phyloP scores from a whole-genome alignment of 208 protist species.

The Acanthamoeba royreba region DNA sequence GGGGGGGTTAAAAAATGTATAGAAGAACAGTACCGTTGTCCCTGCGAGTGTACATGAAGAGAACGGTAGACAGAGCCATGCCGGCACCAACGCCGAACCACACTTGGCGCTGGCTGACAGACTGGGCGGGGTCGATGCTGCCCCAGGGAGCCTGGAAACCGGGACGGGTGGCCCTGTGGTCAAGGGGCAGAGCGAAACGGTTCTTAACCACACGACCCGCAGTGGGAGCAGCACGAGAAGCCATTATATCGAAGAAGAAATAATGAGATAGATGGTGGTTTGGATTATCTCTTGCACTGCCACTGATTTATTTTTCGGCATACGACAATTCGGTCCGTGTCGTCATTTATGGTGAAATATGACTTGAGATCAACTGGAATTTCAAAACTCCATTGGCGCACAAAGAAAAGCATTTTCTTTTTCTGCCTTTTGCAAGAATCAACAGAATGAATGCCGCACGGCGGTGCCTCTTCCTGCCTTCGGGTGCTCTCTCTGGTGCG shows the following conservation, averaged over 20 bases:
- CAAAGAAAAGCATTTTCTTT: too few relatives aligned
- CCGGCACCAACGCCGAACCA: not conserved
- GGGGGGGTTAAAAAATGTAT: not conserved
- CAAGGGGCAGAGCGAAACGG: not conserved
- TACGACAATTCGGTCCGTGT: too few relatives aligned
- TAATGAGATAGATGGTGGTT: too few relatives aligned
- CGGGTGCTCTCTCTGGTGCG: too few relatives aligned
- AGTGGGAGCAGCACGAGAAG: not conserved
- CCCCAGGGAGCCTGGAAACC: not conserved
- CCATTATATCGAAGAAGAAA: not conserved
- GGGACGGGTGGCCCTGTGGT: not conserved
- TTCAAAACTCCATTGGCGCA: too few relatives aligned
- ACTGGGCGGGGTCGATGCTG: not conserved
- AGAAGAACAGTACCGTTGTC: not conserved
- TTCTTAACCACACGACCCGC: not conserved
- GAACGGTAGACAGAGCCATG: not conserved
- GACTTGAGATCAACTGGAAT: not conserved
- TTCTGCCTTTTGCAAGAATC: not conserved
- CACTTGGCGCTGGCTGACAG: not conserved
- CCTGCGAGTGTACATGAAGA: not conserved
- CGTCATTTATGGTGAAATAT: not conserved
- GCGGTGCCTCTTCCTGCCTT: not conserved
- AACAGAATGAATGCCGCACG: not conserved
- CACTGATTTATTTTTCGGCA: too few relatives aligned
- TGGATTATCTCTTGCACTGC: too few relatives aligned